Percentiles rank a stretch among this genome's conserved stretches.
Conservation (phyloP, 2,329 filamentous ascomycete species). For the Ascocoryne sarcoides region DNA sequence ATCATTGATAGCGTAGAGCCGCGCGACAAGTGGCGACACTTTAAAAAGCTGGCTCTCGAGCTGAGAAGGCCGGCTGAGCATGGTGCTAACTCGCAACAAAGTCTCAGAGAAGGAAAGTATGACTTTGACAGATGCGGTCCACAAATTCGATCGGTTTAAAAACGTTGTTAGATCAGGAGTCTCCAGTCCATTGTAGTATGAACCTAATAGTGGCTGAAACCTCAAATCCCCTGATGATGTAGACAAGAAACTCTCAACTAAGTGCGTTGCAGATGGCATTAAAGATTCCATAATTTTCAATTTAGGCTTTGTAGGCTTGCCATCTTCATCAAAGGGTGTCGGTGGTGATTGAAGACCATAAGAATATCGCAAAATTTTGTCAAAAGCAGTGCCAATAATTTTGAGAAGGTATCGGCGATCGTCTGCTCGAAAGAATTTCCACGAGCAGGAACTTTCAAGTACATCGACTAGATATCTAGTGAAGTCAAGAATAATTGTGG, state of each 20-base stretch:
- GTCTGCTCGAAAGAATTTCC: constrained; percentile 65
- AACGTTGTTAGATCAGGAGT: constrained; percentile 55
- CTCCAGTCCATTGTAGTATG: constrained; percentile 54
- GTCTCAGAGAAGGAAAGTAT: constrained; percentile 59
- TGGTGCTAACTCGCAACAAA: constrained; percentile 60
- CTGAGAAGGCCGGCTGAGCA: constrained; percentile 52
- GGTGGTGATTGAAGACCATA: constrained; percentile 60
- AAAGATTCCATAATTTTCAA: constrained; percentile 36
- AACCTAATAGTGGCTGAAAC: constrained; percentile 67
- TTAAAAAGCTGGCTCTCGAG: constrained; percentile 77
- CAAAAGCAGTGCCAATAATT: constrained; percentile 59
- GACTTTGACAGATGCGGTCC: constrained; percentile 53
- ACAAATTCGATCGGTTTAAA: constrained; percentile 42
- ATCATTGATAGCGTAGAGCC: constrained; percentile 64
- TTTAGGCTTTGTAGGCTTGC: constrained; percentile 2
- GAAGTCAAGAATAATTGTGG: constrained; percentile 62
- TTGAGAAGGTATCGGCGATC: constrained; percentile 62
- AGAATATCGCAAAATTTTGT: constrained; percentile 61
- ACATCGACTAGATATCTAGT: constrained; percentile 71
- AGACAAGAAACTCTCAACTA: constrained; percentile 69
- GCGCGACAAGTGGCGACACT: constrained; percentile 64
- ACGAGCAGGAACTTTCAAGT: constrained; percentile 76
- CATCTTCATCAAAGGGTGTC: neutral
- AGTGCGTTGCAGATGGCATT: constrained; percentile 62
- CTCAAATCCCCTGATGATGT: constrained; percentile 60